Percentiles rank a stretch among this genome's conserved stretches.
phyloP scores from a whole-genome alignment of 75 land plant species.

The Sequoiadendron giganteum region DNA sequence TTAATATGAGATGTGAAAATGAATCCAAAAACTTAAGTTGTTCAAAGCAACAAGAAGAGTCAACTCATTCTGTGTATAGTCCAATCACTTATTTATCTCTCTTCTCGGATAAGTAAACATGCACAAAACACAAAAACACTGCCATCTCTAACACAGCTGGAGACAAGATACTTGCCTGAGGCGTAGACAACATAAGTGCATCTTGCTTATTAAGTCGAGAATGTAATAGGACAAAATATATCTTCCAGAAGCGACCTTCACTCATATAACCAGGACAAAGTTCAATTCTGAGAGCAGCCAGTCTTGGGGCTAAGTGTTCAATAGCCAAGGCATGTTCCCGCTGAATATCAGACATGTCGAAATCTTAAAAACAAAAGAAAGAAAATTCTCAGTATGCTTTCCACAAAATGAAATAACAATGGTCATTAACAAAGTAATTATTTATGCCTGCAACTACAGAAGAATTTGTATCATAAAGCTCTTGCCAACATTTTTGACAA shows the following conservation, averaged over 20 bases:
- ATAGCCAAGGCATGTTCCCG: conserved; percentile 82
- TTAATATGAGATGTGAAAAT: neutral
- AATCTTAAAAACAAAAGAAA: conserved; percentile 33
- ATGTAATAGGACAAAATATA: conserved; percentile 83
- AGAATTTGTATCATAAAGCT: neutral
- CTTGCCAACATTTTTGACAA: neutral
- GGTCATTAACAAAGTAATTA: neutral
- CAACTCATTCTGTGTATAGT: neutral
- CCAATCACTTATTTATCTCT: neutral
- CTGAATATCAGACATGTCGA: conserved; percentile 74
- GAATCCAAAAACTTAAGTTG: neutral
- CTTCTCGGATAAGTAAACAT: neutral
- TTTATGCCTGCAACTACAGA: neutral
- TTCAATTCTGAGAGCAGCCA: conserved; percentile 71
- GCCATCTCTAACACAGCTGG: neutral
- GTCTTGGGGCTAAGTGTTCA: conserved; percentile 57
- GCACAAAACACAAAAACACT: neutral
- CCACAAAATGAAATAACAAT: neutral
- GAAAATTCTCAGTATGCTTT: neutral
- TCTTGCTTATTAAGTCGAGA: conserved; percentile 72
- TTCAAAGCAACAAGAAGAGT: neutral
- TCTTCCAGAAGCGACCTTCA: conserved; percentile 83
- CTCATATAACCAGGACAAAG: conserved; percentile 76
- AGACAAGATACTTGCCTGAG: conserved; percentile 49
- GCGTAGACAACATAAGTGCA: conserved; percentile 73